A percentile compares a stretch with the other conserved stretches of the same genome.
Conservation (phyloP, 495 filamentous ascomycete species). For the Talaromyces borbonicus region DNA sequence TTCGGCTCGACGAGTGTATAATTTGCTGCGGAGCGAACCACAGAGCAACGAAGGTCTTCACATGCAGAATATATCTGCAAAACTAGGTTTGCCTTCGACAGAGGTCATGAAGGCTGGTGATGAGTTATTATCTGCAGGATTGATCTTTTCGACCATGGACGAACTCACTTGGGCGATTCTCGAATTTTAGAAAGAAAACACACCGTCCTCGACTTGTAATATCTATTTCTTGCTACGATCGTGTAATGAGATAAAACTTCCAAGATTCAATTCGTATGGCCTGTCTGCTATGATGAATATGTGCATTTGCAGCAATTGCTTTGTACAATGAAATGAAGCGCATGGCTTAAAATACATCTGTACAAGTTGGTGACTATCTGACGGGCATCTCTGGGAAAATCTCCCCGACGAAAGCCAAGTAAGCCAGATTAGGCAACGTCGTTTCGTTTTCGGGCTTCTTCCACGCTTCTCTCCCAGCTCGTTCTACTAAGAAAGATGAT, state of each 20-base stretch:
- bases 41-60: constrained; percentile 75
- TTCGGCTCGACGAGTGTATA: constrained; percentile 56
- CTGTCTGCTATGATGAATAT: too few species aligned
- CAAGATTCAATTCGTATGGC: too few species aligned
- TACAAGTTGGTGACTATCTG: too few species aligned
- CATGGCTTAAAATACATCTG: too few species aligned
- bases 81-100: constrained; percentile 47
- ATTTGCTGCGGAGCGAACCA: constrained; percentile 48
- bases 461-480: constrained; percentile 66
- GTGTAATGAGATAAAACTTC: too few species aligned
- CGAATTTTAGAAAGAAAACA: constrained; percentile 46
- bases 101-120: constrained; percentile 69
- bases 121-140: constrained; percentile 59
- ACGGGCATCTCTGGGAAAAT: too few species aligned
- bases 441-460: constrained; percentile 64
- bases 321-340: too few species aligned
- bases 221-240: too few species aligned
- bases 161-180: constrained; percentile 71
- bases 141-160: constrained; percentile 86
- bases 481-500: constrained; percentile 52
- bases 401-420: too few species aligned
- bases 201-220: too few species aligned
- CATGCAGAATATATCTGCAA: constrained; percentile 58
- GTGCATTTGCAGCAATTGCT: too few species aligned
- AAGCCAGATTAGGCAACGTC: constrained; percentile 34